Conservation (phyloP, 176 grass and related monocot species). For the Avena atlantica region DNA sequence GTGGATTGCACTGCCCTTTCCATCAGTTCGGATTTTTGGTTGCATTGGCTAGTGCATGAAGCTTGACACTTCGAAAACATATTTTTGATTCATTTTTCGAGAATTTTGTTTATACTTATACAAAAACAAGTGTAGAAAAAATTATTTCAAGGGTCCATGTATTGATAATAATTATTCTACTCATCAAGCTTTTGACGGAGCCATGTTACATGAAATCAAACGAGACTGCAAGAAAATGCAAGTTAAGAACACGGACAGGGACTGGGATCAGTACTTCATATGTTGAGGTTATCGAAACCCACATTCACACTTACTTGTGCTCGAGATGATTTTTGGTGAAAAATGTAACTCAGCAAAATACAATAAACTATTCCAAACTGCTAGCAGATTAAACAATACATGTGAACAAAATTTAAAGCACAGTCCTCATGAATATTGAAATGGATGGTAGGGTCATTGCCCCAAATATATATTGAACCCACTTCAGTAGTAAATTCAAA, state of each 20-base stretch:
- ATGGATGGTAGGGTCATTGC: background rate
- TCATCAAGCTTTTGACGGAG: background rate
- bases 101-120: background rate
- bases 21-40: no score
- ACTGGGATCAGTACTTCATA: no score
- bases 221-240: background rate
- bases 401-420: background rate
- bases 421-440: background rate
- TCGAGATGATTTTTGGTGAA: background rate
- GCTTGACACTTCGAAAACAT: no score
- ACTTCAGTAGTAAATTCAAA: conserved; percentile 16
- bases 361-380: background rate
- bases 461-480: background rate
- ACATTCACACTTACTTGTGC: background rate
- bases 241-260: no score
- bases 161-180: background rate
- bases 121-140: background rate
- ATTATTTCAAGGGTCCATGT: no score
- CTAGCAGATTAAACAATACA: background rate
- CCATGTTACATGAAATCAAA: background rate
- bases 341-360: background rate
- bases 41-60: no score
- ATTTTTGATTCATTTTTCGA: no score
- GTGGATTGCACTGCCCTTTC: no score
- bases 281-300: no score